These are phyloP conservation scores for Trypanosomatidae sp. DNA, from an alignment of 208 protist genomes.

Conservation along the genomic window DNA sequence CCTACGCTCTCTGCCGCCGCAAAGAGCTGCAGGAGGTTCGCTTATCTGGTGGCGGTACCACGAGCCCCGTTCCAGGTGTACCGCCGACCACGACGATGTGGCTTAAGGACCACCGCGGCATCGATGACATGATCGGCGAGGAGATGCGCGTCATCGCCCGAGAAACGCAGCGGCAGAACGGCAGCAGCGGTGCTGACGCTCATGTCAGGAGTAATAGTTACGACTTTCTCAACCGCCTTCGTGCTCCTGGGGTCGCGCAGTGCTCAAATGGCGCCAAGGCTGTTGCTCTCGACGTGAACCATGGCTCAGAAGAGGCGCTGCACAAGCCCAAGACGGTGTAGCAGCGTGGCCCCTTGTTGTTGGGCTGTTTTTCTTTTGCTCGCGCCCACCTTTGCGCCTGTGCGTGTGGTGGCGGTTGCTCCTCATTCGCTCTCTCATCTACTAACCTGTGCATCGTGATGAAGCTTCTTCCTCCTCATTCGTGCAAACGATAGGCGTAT, in stretches of 20 bases:
- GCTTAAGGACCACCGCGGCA: background rate
- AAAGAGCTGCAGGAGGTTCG: slow-evolving; percentile 74
- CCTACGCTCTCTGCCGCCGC: slow-evolving; percentile 48
- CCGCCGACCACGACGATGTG: background rate
- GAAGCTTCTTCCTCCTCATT: background rate
- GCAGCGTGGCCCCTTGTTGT: background rate
- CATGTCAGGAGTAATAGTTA: background rate
- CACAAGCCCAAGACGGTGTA: slow-evolving; percentile 24
- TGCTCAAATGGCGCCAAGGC: background rate
- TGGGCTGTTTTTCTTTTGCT: background rate
- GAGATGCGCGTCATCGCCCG: slow-evolving; percentile 7
- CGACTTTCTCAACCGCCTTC: background rate
- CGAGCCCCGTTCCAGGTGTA: background rate
- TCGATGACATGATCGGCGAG: background rate
- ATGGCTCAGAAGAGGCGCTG: background rate
- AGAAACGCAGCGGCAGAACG: background rate
- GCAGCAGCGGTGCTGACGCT: slow-evolving; percentile 1
- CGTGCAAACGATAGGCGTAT: background rate
- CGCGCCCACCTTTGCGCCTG: background rate
- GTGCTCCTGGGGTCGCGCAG: background rate
- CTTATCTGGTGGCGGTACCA: slow-evolving; percentile 14
- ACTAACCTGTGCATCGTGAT: background rate
- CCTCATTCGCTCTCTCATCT: background rate
- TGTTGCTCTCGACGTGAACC: slow-evolving; percentile 14
- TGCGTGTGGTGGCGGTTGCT: background rate